phyloP scores from a whole-genome alignment of 805 yeast genomes.

The Suhomyces sp. region DNA sequence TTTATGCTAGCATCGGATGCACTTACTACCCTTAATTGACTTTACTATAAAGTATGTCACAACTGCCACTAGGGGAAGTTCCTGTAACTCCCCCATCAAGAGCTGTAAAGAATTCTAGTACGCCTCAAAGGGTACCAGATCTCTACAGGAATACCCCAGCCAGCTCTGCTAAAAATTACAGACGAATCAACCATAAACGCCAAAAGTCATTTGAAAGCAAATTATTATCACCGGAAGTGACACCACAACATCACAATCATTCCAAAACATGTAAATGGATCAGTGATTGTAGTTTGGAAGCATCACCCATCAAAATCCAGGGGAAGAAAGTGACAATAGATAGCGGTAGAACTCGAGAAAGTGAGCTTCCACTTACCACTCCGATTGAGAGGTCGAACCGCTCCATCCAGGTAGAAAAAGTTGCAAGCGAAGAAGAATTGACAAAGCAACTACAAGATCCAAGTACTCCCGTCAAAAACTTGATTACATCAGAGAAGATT shows the following conservation, averaged over 20 bases:
- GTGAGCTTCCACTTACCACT: slow-evolving; percentile 1
- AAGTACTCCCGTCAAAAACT: slow-evolving; percentile 6
- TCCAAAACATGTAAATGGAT: slow-evolving; percentile 3
- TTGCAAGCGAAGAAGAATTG: slow-evolving; percentile 1
- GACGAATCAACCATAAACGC: slow-evolving; percentile 1
- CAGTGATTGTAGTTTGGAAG: slow-evolving; percentile 9
- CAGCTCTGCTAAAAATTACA: slow-evolving; percentile 3
- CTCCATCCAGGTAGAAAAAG: neutral
- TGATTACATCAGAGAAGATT: slow-evolving; percentile 6
- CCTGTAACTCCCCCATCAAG: slow-evolving; percentile 10
- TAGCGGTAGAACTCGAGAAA: slow-evolving; percentile 8
- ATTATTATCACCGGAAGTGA: slow-evolving; percentile 9
- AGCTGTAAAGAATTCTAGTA: neutral
- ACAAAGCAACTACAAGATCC: slow-evolving; percentile 3
- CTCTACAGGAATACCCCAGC: slow-evolving; percentile 2
- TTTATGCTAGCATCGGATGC: too few relatives aligned
- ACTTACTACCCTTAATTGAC: too few relatives aligned
- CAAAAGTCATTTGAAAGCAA: slow-evolving; percentile 7
- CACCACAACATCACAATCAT: slow-evolving; percentile 10
- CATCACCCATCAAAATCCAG: slow-evolving; percentile 5
- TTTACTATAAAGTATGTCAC: too few relatives aligned
- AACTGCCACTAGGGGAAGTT: too few relatives aligned
- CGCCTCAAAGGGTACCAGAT: neutral
- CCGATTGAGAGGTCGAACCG: too few relatives aligned
- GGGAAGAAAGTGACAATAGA: slow-evolving; percentile 13